phyloP scores from a whole-genome alignment of 2,329 filamentous ascomycete species.

The Colletotrichum filicis region DNA sequence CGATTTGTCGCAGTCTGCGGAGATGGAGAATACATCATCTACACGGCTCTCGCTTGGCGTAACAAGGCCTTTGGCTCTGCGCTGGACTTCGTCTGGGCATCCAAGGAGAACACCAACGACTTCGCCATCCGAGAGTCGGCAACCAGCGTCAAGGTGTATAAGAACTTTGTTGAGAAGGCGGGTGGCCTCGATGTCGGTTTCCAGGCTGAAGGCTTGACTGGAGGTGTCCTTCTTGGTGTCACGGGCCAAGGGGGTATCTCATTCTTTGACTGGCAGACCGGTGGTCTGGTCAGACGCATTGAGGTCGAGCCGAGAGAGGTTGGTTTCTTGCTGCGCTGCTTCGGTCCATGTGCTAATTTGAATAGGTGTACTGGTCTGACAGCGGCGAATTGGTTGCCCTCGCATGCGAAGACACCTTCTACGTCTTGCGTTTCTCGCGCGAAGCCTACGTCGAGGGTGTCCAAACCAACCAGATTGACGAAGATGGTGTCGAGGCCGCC shows the following conservation, averaged over 20 bases:
- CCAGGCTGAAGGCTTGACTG: constrained; percentile 90
- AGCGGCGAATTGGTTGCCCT: constrained; percentile 92
- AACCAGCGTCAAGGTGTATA: constrained; percentile 96
- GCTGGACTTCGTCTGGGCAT: constrained; percentile 95
- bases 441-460: constrained; percentile 88
- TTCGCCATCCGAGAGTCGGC: constrained; percentile 96
- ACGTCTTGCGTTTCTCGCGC: constrained; percentile 90
- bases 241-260: constrained; percentile 95
- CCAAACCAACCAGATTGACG: constrained; percentile 84
- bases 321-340: constrained; percentile 13
- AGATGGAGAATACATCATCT: constrained; percentile 99
- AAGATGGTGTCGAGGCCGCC: constrained; percentile 92
- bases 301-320: constrained; percentile 76
- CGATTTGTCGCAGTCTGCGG: constrained; percentile 85
- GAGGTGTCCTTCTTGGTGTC: constrained; percentile 90
- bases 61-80: constrained; percentile 98
- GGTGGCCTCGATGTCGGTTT: constrained; percentile 94
- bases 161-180: constrained; percentile 94
- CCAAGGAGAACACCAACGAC: constrained; percentile 97
- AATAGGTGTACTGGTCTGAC: constrained; percentile 94
- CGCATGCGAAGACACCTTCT: constrained; percentile 95
- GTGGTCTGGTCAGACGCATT: constrained; percentile 89
- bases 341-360: not conserved
- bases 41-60: constrained; percentile 94
- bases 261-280: constrained; percentile 95